phyloP scores from a whole-genome alignment of 2,329 filamentous ascomycete genomes.

The Trichoderma simmonsii region DNA sequence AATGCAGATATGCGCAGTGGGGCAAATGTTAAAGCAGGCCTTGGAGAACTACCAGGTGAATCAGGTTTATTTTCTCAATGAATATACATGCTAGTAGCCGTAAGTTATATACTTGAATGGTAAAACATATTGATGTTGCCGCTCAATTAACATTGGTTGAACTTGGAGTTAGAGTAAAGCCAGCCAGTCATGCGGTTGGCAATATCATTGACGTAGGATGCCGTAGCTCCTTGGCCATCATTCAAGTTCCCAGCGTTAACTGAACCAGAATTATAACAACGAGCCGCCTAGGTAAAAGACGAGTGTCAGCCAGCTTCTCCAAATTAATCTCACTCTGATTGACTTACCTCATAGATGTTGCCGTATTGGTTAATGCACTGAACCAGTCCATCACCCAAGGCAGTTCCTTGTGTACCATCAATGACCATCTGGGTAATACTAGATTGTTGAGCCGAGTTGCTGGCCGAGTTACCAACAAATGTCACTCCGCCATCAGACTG shows the following conservation, averaged over 20 bases:
- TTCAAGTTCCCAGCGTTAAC: conserved; percentile 23
- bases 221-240: conserved; percentile 19
- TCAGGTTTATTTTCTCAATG: background rate
- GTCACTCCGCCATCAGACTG: conserved; percentile 35
- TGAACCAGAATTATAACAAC: conserved; percentile 24
- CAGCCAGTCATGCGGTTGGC: conserved; percentile 24
- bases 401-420: conserved; percentile 43
- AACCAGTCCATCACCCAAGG: conserved; percentile 40
- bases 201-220: conserved; percentile 23
- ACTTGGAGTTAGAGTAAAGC: background rate
- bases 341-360: background rate
- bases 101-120: background rate
- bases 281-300: conserved; percentile 18
- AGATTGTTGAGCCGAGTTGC: conserved; percentile 23
- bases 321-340: background rate
- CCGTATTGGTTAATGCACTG: conserved; percentile 14
- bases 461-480: conserved; percentile 35
- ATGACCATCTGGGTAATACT: conserved; percentile 32
- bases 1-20: background rate
- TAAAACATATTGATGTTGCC: background rate
- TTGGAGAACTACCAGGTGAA: background rate
- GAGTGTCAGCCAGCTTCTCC: background rate
- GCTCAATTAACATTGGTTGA: background rate
- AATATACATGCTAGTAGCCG: background rate
- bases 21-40: background rate